A percentile compares a stretch with the other conserved stretches of the same genome.
Evolutionary conservation across 805 yeast genomes (phyloP).

Genomic region (Saccharomyces eubayanus): DNA sequence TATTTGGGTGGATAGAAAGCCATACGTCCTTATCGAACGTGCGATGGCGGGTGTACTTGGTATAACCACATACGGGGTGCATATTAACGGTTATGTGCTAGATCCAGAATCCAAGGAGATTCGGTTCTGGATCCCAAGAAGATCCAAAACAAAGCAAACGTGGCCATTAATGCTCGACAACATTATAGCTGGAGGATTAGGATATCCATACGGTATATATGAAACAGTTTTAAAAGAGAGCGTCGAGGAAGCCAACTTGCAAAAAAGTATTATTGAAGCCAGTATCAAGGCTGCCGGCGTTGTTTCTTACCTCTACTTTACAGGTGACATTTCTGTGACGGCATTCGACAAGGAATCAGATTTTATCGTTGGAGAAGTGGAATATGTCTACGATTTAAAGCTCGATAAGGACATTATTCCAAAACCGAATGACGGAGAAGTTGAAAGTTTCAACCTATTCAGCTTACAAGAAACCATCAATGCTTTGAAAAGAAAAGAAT

Average conservation of each 20-base stretch:
- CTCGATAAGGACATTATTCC: constrained; percentile 45
- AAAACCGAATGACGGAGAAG: constrained; percentile 64
- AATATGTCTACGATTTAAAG: constrained; percentile 65
- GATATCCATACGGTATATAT: constrained; percentile 62
- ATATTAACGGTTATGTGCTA: constrained; percentile 69
- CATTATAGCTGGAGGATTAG: constrained; percentile 92
- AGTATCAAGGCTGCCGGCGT: constrained; percentile 51
- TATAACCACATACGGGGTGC: constrained; percentile 83
- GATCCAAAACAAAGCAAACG: constrained; percentile 73
- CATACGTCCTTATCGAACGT: constrained; percentile 69
- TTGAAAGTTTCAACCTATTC: constrained; percentile 62
- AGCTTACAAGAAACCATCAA: constrained; percentile 45
- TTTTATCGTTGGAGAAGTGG: constrained; percentile 83
- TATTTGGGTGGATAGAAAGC: constrained; percentile 45
- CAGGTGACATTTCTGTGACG: constrained; percentile 15
- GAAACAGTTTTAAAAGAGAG: constrained; percentile 85
- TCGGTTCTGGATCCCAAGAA: constrained; percentile 75
- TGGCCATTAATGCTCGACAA: constrained; percentile 89
- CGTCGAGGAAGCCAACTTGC: constrained; percentile 83
- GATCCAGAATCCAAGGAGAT: constrained; percentile 37
- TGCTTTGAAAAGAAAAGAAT: constrained; percentile 48
- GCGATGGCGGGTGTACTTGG: constrained; percentile 78
- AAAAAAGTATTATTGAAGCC: constrained; percentile 39
- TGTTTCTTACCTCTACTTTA: constrained; percentile 53
- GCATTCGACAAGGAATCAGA: constrained; percentile 38